Percentiles rank a stretch among this genome's conserved stretches.
Evolutionary conservation across 805 yeast species (phyloP).

Genomic region (Starmerella floris): DNA sequence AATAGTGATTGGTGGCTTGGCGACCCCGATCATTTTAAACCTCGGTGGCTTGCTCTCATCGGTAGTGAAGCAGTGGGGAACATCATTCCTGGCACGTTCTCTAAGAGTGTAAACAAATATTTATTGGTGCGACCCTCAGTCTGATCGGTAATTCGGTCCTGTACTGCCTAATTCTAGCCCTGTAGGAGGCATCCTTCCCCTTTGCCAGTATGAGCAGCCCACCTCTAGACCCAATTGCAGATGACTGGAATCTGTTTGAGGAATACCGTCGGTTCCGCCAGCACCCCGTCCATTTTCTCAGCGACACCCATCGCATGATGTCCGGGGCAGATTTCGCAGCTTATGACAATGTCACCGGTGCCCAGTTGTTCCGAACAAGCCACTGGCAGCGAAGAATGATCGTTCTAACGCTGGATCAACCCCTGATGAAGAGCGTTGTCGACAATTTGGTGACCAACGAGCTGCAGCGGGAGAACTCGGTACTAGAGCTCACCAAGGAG

Average conservation of each 20-base stretch:
- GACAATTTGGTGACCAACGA: slow-evolving; percentile 25
- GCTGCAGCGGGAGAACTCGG: slow-evolving; percentile 23
- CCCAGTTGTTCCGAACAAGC: slow-evolving; percentile 23
- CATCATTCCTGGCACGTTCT: too few species aligned
- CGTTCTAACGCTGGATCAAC: slow-evolving; percentile 24
- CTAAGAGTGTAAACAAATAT: too few species aligned
- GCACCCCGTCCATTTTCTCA: slow-evolving; percentile 26
- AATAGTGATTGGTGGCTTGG: too few species aligned
- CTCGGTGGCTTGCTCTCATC: too few species aligned
- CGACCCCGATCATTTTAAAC: too few species aligned
- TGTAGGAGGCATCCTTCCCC: too few species aligned
- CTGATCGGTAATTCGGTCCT: too few species aligned
- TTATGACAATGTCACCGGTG: slow-evolving; percentile 30
- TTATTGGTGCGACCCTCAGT: too few species aligned
- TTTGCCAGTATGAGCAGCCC: too few species aligned
- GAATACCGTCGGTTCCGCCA: slow-evolving; percentile 26
- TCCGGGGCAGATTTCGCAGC: slow-evolving; percentile 29
- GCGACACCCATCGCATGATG: slow-evolving; percentile 24
- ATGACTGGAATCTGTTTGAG: slow-evolving; percentile 8
- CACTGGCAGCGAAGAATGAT: slow-evolving; percentile 25
- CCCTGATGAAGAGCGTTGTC: slow-evolving; percentile 24
- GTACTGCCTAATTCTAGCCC: too few species aligned
- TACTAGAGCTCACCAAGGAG: slow-evolving; percentile 17
- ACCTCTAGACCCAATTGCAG: neutral
- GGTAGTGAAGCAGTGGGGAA: too few species aligned